Percentiles rank a stretch among this genome's conserved stretches.
Conservation (phyloP, 495 filamentous ascomycete species). For the Umbilicaria muhlenbergii region DNA sequence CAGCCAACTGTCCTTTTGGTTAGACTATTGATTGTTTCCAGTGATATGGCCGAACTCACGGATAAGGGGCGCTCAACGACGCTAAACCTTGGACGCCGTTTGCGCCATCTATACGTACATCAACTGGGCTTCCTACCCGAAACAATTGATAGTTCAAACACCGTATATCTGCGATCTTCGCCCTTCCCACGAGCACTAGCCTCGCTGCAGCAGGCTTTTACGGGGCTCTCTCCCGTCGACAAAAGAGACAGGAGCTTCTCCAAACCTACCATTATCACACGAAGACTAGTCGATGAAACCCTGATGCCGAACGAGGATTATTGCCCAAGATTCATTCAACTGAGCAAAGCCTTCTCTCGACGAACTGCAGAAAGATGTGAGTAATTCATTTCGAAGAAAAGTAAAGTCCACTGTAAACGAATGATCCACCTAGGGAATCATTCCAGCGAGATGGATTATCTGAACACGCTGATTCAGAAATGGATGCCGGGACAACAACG, state of each 20-base stretch:
- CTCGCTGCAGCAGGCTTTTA: slow-evolving; percentile 1
- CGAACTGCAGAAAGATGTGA: neutral
- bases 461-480: slow-evolving; percentile 1
- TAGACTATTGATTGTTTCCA: neutral
- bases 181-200: neutral
- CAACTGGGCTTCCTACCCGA: neutral
- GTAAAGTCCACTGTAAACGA: too few relatives aligned
- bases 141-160: neutral
- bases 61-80: neutral
- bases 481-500: neutral
- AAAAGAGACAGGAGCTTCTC: neutral
- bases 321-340: neutral
- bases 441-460: neutral
- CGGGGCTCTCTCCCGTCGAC: neutral
- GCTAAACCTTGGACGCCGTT: neutral
- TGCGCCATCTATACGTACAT: neutral
- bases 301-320: neutral
- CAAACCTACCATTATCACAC: neutral
- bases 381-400: neutral
- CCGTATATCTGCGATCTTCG: neutral
- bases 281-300: neutral
- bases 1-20: neutral
- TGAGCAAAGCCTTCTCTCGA: neutral
- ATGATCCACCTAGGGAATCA: neutral
- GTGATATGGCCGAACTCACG: neutral